Percentiles rank a stretch among this genome's conserved stretches.
These are phyloP conservation scores for Botrytis byssoidea DNA, from an alignment of 2,329 filamentous ascomycete species.

Conservation along the genomic window DNA sequence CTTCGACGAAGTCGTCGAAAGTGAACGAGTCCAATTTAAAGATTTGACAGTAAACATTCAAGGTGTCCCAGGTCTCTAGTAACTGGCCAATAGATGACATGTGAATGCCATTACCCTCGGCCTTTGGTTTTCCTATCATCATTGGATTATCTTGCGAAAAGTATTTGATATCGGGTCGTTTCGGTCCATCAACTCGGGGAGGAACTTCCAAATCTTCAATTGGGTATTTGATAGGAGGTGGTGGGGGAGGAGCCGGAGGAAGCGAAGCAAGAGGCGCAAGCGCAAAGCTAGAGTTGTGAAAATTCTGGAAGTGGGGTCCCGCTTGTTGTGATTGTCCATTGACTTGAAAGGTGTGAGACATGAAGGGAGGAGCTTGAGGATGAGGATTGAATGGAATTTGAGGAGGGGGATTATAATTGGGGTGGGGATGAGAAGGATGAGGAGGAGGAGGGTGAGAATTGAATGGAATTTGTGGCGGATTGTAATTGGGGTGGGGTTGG, in stretches of 20 bases:
- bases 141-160: slow-evolving; percentile 65
- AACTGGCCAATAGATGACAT: slow-evolving; percentile 85
- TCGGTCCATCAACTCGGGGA: slow-evolving; percentile 57
- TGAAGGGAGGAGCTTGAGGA: slow-evolving; percentile 29
- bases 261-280: slow-evolving; percentile 48
- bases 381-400: slow-evolving; percentile 30
- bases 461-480: slow-evolving; percentile 29
- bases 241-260: slow-evolving; percentile 59
- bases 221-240: slow-evolving; percentile 84
- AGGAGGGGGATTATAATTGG: slow-evolving; percentile 16
- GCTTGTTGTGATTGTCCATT: slow-evolving; percentile 36
- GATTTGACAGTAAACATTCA: slow-evolving; percentile 97
- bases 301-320: slow-evolving; percentile 40
- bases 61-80: slow-evolving; percentile 90
- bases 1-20: slow-evolving; percentile 92
- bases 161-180: slow-evolving; percentile 75
- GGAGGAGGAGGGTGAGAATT: slow-evolving; percentile 22
- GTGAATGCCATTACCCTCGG: slow-evolving; percentile 59
- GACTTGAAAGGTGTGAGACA: slow-evolving; percentile 39
- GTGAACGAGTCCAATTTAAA: slow-evolving; percentile 96
- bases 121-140: slow-evolving; percentile 47
- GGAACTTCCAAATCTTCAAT: slow-evolving; percentile 89
- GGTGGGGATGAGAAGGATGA: slow-evolving; percentile 25
- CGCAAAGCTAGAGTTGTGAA: slow-evolving; percentile 46
- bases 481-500: slow-evolving; percentile 17